Evolutionary conservation across 805 yeast species (phyloP).

Genomic region (Saccharomycodes ludwigii): DNA sequence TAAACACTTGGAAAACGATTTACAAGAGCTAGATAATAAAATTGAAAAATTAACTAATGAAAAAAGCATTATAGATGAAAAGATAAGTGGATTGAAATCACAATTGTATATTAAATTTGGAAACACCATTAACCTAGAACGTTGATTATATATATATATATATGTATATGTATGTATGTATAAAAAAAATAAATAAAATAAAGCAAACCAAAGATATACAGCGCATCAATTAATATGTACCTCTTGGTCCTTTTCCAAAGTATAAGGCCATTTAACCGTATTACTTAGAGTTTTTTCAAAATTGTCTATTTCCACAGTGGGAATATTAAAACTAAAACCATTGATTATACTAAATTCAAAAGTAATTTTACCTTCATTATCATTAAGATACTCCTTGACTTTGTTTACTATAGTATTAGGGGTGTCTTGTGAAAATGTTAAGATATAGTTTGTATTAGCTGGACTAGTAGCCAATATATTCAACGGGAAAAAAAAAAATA

Average conservation of each 20-base stretch:
- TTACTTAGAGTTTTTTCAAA: constrained; percentile 11
- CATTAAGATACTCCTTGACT: constrained; percentile 23
- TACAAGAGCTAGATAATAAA: constrained; percentile 36
- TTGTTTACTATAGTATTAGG: constrained; percentile 11
- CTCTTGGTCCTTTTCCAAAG: constrained; percentile 18
- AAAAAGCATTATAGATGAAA: constrained; percentile 39
- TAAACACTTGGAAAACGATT: constrained; percentile 52
- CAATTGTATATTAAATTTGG: constrained; percentile 85
- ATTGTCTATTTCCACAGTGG: constrained; percentile 18
- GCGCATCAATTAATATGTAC: no score
- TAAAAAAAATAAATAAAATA: constrained; percentile 3
- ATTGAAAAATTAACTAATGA: constrained; percentile 35
- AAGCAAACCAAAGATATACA: no score
- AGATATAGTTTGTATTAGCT: no score
- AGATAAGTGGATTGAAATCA: constrained; percentile 51
- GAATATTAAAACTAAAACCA: constrained; percentile 34
- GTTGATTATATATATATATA: constrained; percentile 18
- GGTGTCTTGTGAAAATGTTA: no score
- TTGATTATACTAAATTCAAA: constrained; percentile 36
- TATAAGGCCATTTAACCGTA: no score
- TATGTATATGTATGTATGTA: background rate
- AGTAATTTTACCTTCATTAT: constrained; percentile 32
- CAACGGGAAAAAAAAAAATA: no score
- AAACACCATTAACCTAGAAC: constrained; percentile 73
- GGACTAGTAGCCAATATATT: no score